phyloP scores from a whole-genome alignment of 2,329 filamentous ascomycete species.

The Xylariales sp. region DNA sequence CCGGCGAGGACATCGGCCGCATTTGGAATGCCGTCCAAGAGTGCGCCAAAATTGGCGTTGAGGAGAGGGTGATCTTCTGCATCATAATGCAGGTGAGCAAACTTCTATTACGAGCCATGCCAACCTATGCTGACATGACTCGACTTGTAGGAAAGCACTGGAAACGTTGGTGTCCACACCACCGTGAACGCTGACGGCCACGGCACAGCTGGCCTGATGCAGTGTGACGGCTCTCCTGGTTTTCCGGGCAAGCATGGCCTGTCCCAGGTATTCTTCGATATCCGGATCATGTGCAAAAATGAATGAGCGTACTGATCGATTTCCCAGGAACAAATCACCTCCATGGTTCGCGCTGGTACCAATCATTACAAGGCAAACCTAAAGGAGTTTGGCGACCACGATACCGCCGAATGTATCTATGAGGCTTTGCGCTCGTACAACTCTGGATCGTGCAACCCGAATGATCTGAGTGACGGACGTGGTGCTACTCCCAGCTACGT shows the following conservation, averaged over 20 bases:
- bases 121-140: background rate
- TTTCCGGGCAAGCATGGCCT: conserved; percentile 28
- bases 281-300: background rate
- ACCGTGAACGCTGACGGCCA: conserved; percentile 29
- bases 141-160: conserved; percentile 24
- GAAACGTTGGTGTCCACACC: conserved; percentile 32
- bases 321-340: conserved; percentile 26
- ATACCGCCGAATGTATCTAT: conserved; percentile 29
- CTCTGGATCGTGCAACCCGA: conserved; percentile 30
- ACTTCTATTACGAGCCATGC: background rate
- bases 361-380: conserved; percentile 26
- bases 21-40: conserved; percentile 28
- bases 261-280: conserved; percentile 20
- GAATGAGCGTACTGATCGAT: background rate
- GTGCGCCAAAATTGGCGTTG: conserved; percentile 28
- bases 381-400: conserved; percentile 21
- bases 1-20: conserved; percentile 25
- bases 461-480: conserved; percentile 30
- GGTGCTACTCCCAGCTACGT: conserved; percentile 33
- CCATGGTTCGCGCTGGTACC: conserved; percentile 27
- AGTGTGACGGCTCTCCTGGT: conserved; percentile 29
- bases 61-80: conserved; percentile 30
- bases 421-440: conserved; percentile 35
- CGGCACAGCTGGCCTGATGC: conserved; percentile 34
- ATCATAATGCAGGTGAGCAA: conserved; percentile 36